These are phyloP conservation scores for Albugo candida DNA, from an alignment of 352 stramenopile genomes.

Conservation along the genomic window DNA sequence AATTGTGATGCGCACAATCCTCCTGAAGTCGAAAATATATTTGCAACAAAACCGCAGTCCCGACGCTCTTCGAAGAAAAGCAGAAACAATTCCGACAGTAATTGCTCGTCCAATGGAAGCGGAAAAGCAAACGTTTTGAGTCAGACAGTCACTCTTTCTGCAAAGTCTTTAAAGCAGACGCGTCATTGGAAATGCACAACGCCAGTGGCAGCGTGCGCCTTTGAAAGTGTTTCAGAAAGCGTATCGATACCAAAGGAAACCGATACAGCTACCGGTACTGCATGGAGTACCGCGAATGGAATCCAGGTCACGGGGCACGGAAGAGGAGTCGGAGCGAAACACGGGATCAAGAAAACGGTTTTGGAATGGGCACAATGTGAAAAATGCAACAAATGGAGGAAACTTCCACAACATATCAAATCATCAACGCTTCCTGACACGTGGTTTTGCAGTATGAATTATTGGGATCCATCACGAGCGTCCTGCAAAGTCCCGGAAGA, in stretches of 20 bases:
- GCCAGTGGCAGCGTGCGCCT: not conserved
- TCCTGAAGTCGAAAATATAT: slow-evolving; percentile 47
- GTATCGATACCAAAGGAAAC: no score
- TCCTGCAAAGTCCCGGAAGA: slow-evolving; percentile 57
- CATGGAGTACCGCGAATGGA: not conserved
- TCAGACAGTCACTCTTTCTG: not conserved
- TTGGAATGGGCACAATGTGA: slow-evolving; percentile 94
- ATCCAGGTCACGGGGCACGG: not conserved
- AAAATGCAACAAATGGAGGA: slow-evolving; percentile 91
- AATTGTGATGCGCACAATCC: slow-evolving; percentile 51
- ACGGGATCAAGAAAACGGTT: slow-evolving; percentile 36
- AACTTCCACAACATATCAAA: slow-evolving; percentile 83
- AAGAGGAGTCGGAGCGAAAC: not conserved
- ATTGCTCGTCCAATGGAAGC: no score
- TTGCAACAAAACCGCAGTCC: slow-evolving; percentile 23
- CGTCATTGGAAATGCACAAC: no score
- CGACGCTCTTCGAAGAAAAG: slow-evolving; percentile 31
- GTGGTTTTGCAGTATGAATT: slow-evolving; percentile 95
- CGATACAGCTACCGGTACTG: not conserved
- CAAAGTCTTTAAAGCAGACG: not conserved
- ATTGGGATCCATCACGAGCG: slow-evolving; percentile 74
- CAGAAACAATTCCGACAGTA: slow-evolving; percentile 6
- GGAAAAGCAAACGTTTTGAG: not conserved
- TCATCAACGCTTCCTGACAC: slow-evolving; percentile 84
- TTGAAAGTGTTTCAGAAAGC: not conserved